Evolutionary conservation across 495 filamentous ascomycete genomes (phyloP).

Genomic region (Penicillium macrosclerotiorum): DNA sequence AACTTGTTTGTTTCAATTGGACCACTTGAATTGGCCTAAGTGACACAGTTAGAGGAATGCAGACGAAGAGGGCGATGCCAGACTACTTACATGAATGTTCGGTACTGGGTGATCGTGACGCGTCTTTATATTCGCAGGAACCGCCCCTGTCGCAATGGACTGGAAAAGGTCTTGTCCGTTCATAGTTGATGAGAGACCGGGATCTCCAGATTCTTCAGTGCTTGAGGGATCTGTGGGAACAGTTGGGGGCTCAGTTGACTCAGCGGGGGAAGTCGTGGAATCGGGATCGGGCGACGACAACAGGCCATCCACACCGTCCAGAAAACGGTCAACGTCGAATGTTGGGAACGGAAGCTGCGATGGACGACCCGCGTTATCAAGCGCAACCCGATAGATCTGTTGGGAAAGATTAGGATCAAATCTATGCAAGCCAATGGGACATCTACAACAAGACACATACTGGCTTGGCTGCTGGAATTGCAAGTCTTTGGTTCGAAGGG

Average conservation of each 20-base stretch:
- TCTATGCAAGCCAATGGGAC: no score
- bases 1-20: constrained; percentile 88
- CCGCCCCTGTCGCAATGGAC: constrained; percentile 60
- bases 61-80: constrained; percentile 6
- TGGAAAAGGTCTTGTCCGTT: constrained; percentile 47
- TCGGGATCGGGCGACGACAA: constrained; percentile 5
- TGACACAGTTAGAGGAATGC: constrained; percentile 8
- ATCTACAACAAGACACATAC: no score
- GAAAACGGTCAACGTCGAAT: constrained; percentile 14
- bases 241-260: background rate
- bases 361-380: constrained; percentile 44
- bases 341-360: constrained; percentile 37
- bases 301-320: constrained; percentile 26
- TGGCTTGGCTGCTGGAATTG: no score
- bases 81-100: constrained; percentile 43
- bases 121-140: constrained; percentile 51
- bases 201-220: background rate
- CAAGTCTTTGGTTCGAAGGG: constrained; percentile 10
- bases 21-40: constrained; percentile 36
- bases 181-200: constrained; percentile 18
- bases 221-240: background rate
- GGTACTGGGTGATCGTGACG: constrained; percentile 53
- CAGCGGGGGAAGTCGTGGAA: background rate
- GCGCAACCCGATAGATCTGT: constrained; percentile 36
- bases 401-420: constrained; percentile 1